Evolutionary conservation across 352 stramenopile species (phyloP).

Genomic region (Globisporangium camurandrum): DNA sequence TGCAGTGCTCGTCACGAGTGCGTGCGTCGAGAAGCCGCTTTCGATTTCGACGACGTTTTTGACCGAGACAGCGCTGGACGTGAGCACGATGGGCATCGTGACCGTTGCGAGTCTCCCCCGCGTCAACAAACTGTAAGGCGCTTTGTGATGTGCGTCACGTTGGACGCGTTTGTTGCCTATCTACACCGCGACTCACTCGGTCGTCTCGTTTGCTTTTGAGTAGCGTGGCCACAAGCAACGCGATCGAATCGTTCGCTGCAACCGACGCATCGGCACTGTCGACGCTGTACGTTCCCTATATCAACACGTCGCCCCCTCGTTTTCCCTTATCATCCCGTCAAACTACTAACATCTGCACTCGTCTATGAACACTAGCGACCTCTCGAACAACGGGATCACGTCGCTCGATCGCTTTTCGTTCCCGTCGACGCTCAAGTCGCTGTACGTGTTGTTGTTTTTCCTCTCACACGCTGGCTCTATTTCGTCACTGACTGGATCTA

Average conservation of each 20-base stretch:
- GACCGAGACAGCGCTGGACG: slow-evolving; percentile 6
- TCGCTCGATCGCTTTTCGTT: slow-evolving; percentile 19
- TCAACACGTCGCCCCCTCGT: slow-evolving; percentile 13
- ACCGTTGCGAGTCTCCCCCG: slow-evolving; percentile 12
- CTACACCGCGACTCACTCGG: background rate
- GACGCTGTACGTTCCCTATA: slow-evolving; percentile 4
- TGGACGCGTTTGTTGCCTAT: background rate
- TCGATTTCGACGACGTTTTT: slow-evolving; percentile 1
- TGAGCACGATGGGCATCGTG: slow-evolving; percentile 4
- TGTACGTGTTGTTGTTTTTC: no score
- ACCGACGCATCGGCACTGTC: background rate
- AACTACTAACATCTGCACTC: background rate
- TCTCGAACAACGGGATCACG: slow-evolving; percentile 25
- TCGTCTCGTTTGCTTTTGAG: background rate
- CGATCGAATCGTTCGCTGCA: background rate
- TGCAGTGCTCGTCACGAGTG: slow-evolving; percentile 7
- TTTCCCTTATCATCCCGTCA: background rate
- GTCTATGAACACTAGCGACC: slow-evolving; percentile 11
- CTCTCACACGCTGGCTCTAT: background rate
- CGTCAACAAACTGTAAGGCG: slow-evolving; percentile 13
- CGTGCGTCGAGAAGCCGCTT: slow-evolving; percentile 10
- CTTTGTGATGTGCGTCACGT: no score
- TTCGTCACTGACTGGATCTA: background rate
- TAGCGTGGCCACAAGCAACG: background rate
- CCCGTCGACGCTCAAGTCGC: slow-evolving; percentile 14